Percentiles rank a stretch among this genome's conserved stretches.
Conservation (phyloP, 306 rosid species). For the Clitoria ternatea region DNA sequence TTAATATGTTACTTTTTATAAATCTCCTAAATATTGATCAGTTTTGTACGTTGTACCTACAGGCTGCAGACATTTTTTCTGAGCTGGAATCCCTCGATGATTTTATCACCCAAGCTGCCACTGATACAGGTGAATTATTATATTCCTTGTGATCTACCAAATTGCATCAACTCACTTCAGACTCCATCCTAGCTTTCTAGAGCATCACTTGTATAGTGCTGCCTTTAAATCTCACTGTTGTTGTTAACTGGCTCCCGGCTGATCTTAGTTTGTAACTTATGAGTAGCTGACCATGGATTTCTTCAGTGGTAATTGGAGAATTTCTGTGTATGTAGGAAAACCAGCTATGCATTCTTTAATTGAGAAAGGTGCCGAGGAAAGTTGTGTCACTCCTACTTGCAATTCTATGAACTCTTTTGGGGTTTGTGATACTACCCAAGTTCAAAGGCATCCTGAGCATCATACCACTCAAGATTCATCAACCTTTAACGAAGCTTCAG, state of each 20-base stretch:
- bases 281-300: constrained; percentile 13
- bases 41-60: constrained; percentile 21
- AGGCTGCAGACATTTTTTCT: constrained; percentile 58
- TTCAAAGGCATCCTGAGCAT: constrained; percentile 26
- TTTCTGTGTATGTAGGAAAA: constrained; percentile 29
- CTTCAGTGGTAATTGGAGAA: constrained; percentile 17
- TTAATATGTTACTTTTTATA: background rate
- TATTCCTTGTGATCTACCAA: constrained; percentile 7
- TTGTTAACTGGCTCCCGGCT: constrained; percentile 8
- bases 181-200: background rate
- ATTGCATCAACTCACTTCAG: background rate
- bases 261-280: background rate
- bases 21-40: constrained; percentile 2
- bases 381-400: constrained; percentile 19
- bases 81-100: constrained; percentile 61
- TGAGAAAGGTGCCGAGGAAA: constrained; percentile 28
- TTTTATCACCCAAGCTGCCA: constrained; percentile 36
- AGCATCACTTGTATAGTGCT: background rate
- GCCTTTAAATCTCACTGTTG: constrained; percentile 12
- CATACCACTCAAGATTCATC: constrained; percentile 23
- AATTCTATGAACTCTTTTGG: constrained; percentile 17
- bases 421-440: constrained; percentile 34
- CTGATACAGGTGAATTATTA: constrained; percentile 36
- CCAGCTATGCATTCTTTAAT: constrained; percentile 24
- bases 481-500: constrained; percentile 6